A percentile compares a stretch with the other conserved stretches of the same genome.
phyloP scores from a whole-genome alignment of 441 rosid genomes.

The Monsonia emarginata region DNA sequence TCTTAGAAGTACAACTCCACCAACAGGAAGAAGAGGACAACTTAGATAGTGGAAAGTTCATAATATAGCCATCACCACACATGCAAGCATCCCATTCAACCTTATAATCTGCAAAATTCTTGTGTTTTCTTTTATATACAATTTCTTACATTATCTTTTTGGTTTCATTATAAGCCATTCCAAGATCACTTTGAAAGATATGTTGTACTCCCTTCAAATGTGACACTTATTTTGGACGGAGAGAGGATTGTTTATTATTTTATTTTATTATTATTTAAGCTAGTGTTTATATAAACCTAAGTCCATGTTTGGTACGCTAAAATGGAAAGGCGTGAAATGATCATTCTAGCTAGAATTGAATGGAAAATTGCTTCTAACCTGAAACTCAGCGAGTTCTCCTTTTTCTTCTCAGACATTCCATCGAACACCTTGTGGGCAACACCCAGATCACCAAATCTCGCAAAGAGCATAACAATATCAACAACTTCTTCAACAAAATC shows the following conservation, averaged over 20 bases:
- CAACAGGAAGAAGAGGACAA: background rate
- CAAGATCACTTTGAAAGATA: no score
- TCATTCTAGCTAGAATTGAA: no score
- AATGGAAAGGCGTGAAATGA: no score
- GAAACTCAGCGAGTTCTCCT: no score
- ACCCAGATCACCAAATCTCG: conserved; percentile 32
- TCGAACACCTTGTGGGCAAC: conserved; percentile 62
- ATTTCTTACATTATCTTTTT: background rate
- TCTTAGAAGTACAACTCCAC: background rate
- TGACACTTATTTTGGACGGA: no score
- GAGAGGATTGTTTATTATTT: no score
- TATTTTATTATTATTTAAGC: no score
- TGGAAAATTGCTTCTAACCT: no score
- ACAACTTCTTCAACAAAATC: conserved; percentile 59
- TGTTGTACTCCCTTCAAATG: no score
- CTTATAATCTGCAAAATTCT: background rate
- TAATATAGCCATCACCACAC: background rate
- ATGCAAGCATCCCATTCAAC: background rate
- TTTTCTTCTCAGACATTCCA: conserved; percentile 44
- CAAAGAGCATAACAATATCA: conserved; percentile 49
- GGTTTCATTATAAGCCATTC: background rate
- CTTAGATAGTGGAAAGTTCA: background rate
- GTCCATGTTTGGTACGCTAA: no score
- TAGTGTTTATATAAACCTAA: no score
- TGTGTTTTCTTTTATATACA: background rate